Conservation (phyloP, 2,329 filamentous ascomycete genomes). For the Zymoseptoria tritici region DNA sequence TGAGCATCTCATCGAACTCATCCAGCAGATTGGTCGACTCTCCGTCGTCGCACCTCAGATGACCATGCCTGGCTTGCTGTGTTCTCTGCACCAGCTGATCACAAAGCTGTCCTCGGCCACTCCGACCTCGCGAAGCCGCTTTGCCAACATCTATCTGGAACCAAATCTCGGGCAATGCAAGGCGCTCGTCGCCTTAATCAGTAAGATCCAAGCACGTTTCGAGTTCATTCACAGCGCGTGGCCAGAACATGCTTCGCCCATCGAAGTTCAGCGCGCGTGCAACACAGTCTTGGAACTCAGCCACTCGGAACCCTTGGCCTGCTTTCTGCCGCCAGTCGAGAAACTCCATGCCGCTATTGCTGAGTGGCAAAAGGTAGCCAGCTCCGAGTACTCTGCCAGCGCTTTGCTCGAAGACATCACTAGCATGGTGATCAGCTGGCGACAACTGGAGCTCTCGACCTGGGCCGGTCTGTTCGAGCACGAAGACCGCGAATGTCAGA, state of each 20-base stretch:
- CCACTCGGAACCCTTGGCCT: constrained; percentile 77
- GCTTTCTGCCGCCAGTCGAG: constrained; percentile 77
- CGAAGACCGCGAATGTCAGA: constrained; percentile 66
- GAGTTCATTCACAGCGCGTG: constrained; percentile 55
- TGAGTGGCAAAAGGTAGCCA: constrained; percentile 93
- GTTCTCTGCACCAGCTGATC: background rate
- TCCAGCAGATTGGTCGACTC: constrained; percentile 7
- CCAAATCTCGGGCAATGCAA: constrained; percentile 68
- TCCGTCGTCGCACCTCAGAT: background rate
- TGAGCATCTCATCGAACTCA: constrained; percentile 13
- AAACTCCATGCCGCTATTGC: constrained; percentile 78
- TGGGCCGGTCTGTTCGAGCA: constrained; percentile 85
- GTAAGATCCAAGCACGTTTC: constrained; percentile 65
- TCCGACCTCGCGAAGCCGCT: background rate
- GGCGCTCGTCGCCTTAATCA: constrained; percentile 62
- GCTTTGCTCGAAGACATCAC: constrained; percentile 71
- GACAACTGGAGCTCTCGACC: constrained; percentile 81
- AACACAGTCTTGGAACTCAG: constrained; percentile 66
- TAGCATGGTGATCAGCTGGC: constrained; percentile 76
- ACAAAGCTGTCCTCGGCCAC: background rate
- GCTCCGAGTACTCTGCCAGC: constrained; percentile 64
- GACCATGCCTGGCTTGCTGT: constrained; percentile 4
- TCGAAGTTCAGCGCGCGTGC: constrained; percentile 69
- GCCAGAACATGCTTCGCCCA: constrained; percentile 70
- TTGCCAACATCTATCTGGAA: constrained; percentile 76